A percentile compares a stretch with the other conserved stretches of the same genome.
These are phyloP conservation scores for Phytopythium ostracodes DNA, from an alignment of 352 stramenopile species.

Conservation along the genomic window DNA sequence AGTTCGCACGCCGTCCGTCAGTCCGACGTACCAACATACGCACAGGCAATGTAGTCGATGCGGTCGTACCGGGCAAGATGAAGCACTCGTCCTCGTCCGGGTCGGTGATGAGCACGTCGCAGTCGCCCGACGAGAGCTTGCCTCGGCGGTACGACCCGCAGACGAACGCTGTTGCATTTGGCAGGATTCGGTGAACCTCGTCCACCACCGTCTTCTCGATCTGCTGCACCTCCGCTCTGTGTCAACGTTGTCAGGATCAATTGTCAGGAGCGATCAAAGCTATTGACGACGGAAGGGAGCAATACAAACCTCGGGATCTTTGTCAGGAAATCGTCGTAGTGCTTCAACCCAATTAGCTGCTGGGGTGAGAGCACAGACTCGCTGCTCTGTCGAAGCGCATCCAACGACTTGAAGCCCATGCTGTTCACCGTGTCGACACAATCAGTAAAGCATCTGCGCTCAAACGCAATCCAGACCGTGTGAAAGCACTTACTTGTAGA, in stretches of 20 bases:
- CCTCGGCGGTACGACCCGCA: slow-evolving; percentile 82
- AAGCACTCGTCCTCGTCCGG: slow-evolving; percentile 58
- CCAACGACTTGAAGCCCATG: slow-evolving; percentile 59
- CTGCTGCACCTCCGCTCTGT: slow-evolving; percentile 62
- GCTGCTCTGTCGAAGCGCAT: slow-evolving; percentile 37
- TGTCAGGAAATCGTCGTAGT: slow-evolving; percentile 74
- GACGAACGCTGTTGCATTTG: slow-evolving; percentile 51
- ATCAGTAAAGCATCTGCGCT: not conserved
- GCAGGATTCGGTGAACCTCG: slow-evolving; percentile 57
- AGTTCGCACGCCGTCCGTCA: not conserved
- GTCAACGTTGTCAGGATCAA: slow-evolving; percentile 1
- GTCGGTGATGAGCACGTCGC: slow-evolving; percentile 78
- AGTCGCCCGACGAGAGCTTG: slow-evolving; percentile 64
- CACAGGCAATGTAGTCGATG: no score
- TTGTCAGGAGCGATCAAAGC: no score
- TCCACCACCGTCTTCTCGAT: slow-evolving; percentile 77
- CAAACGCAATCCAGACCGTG: not conserved
- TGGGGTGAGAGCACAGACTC: slow-evolving; percentile 43
- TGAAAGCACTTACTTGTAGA: slow-evolving; percentile 51
- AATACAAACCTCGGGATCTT: slow-evolving; percentile 61
- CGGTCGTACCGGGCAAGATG: slow-evolving; percentile 45
- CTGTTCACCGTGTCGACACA: slow-evolving; percentile 10
- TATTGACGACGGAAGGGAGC: not conserved
- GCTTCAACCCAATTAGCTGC: slow-evolving; percentile 76
- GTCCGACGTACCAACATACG: not conserved